These are phyloP conservation scores for Hansenula anomala DNA, from an alignment of 1,139 yeast species.

Conservation along the genomic window DNA sequence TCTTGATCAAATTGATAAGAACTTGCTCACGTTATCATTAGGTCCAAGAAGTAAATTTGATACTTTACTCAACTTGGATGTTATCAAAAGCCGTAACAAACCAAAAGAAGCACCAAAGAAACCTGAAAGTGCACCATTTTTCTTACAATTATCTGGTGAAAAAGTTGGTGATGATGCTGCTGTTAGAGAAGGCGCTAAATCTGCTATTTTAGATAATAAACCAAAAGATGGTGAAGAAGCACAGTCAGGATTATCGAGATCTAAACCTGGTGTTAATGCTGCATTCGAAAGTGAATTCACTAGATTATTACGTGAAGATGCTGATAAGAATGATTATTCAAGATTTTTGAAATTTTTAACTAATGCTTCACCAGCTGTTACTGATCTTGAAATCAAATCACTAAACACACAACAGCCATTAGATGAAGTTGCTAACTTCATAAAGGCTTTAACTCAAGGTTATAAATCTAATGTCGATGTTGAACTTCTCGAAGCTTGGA, in stretches of 20 bases:
- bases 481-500: conserved; percentile 63
- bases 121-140: conserved; percentile 80
- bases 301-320: conserved; percentile 50
- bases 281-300: conserved; percentile 77
- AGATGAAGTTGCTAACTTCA: conserved; percentile 63
- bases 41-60: conserved; percentile 77
- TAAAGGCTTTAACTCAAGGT: conserved; percentile 62
- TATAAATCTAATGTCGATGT: conserved; percentile 52
- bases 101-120: conserved; percentile 88
- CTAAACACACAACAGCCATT: conserved; percentile 47
- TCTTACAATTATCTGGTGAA: conserved; percentile 62
- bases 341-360: conserved; percentile 53
- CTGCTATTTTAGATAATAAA: conserved; percentile 11
- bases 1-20: conserved; percentile 58
- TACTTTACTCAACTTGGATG: conserved; percentile 76
- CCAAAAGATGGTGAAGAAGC: conserved; percentile 18
- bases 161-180: conserved; percentile 67
- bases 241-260: conserved; percentile 5
- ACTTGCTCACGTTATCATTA: conserved; percentile 66
- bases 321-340: conserved; percentile 35
- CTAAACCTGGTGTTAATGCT: conserved; percentile 27
- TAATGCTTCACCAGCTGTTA: conserved; percentile 67
- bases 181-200: conserved; percentile 44
- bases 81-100: conserved; percentile 79
- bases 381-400: conserved; percentile 86